Evolutionary conservation across 768 basidiomycete genomes (phyloP).

Genomic region (Amanita pallidorosea): DNA sequence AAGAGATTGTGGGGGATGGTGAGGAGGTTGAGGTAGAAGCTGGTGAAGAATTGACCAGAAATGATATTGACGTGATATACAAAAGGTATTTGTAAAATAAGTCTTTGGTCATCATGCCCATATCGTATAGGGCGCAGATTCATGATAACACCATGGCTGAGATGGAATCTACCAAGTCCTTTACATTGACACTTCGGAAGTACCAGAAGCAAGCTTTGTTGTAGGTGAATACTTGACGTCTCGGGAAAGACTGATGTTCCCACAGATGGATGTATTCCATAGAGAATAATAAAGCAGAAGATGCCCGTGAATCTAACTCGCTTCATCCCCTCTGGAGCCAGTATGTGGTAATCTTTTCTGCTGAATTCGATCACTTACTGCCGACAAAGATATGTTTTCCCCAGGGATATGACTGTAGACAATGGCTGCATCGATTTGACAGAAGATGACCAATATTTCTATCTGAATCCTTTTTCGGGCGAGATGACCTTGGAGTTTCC

Average conservation of each 20-base stretch:
- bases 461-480: slow-evolving; percentile 87
- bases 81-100: slow-evolving; percentile 46
- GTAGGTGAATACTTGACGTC: slow-evolving; percentile 26
- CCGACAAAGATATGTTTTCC: slow-evolving; percentile 58
- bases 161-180: slow-evolving; percentile 74
- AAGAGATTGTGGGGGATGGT: slow-evolving; percentile 68
- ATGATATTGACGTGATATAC: slow-evolving; percentile 77
- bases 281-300: slow-evolving; percentile 64
- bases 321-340: slow-evolving; percentile 95
- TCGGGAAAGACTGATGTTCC: background rate
- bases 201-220: slow-evolving; percentile 92
- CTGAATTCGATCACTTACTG: background rate
- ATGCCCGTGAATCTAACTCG: slow-evolving; percentile 56
- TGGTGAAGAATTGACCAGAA: slow-evolving; percentile 69
- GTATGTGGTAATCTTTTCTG: slow-evolving; percentile 31
- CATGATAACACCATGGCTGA: slow-evolving; percentile 67
- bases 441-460: slow-evolving; percentile 68
- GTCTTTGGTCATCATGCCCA: background rate
- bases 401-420: slow-evolving; percentile 38
- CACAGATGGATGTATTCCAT: background rate
- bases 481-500: slow-evolving; percentile 84
- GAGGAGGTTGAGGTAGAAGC: slow-evolving; percentile 83
- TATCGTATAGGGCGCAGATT: slow-evolving; percentile 59
- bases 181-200: slow-evolving; percentile 62
- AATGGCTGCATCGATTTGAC: slow-evolving; percentile 68